A percentile compares a stretch with the other conserved stretches of the same genome.
Conservation (phyloP, 257 asterid species). For the Primulina tabacum region DNA sequence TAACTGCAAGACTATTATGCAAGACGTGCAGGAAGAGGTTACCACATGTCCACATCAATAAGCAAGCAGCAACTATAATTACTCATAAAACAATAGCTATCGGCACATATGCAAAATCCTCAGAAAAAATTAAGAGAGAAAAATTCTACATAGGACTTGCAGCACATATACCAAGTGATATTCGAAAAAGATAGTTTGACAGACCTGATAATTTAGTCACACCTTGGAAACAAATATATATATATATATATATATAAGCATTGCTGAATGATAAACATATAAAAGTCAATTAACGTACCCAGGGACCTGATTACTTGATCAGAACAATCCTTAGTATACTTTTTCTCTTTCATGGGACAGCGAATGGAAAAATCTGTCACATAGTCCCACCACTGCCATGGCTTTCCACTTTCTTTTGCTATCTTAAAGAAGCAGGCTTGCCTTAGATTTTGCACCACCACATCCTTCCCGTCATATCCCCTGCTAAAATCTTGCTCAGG, state of each 20-base stretch:
- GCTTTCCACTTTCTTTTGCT: constrained; percentile 63
- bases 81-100: not conserved
- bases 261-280: not conserved
- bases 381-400: constrained; percentile 84
- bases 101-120: not conserved
- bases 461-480: constrained; percentile 73
- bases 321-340: constrained; percentile 61
- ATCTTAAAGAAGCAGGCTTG: constrained; percentile 69
- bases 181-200: not conserved
- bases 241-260: not conserved
- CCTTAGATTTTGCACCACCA: constrained; percentile 62
- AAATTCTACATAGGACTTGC: not conserved
- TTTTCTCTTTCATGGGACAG: constrained; percentile 67
- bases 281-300: constrained; percentile 46
- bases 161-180: not conserved
- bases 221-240: constrained; percentile 5
- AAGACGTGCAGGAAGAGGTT: not conserved
- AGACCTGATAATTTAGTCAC: not conserved
- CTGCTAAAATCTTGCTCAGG: constrained; percentile 72
- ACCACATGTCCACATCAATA: not conserved
- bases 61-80: not conserved
- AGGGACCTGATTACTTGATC: constrained; percentile 59
- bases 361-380: constrained; percentile 64
- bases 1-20: not conserved
- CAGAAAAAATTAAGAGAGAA: no score